Base-by-base conservation (phyloP, 2,329 filamentous ascomycete species). In the Gnomoniopsis sp. region DNA sequence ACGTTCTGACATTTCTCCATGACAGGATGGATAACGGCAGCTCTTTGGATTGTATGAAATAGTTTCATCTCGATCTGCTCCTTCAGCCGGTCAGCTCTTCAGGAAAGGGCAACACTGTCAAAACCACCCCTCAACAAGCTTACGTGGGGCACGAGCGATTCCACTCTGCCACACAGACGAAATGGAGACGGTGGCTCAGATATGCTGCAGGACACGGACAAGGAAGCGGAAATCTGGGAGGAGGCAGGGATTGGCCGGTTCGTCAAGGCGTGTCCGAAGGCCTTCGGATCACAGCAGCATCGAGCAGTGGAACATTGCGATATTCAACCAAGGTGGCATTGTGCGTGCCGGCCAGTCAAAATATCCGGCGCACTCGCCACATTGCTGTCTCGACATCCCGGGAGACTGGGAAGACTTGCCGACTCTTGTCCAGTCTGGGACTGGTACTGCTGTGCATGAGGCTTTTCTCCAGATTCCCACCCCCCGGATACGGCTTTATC, bases 321-420 rank as follows among this genome's bases (percentile, higher is more conserved):
- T 51, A 48, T 55, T 33, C 33, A n/a, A 33, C 49, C 49, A 53
- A 53, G 59, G 59, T 59, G 34, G 47, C 51, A 61, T 59, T 61
- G 52, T 53, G 23, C 43, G 50, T 26, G 43, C 47, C 48, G 50
- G 22, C 55, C 55, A 61, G 55, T 58, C 51, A 58, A 52, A 51
- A 23, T 38, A 49, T 44, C 34, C 30, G 33, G 47, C 34, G 47
- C 47, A 49, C 50, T 61, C 47, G 58, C 50, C 48, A 53, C 55
- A 44, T 55, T 58, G 43, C 57, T 51, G 46, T 48, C 41, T 53
- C 48, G 26, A 36, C 55, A 54, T 54, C 50, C 51, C 49, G 57
- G 54, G 49, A 51, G 26, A 46, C 48, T 48, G 15, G 41, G 43
- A 21, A 53, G 51, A 41, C 12, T 15, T 12, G 17, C 23, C 26